Evolutionary conservation across 2,329 filamentous ascomycete genomes (phyloP), one percentile per base, ranked within the genome.

Genomic region (Penicillium sp.): DNA sequence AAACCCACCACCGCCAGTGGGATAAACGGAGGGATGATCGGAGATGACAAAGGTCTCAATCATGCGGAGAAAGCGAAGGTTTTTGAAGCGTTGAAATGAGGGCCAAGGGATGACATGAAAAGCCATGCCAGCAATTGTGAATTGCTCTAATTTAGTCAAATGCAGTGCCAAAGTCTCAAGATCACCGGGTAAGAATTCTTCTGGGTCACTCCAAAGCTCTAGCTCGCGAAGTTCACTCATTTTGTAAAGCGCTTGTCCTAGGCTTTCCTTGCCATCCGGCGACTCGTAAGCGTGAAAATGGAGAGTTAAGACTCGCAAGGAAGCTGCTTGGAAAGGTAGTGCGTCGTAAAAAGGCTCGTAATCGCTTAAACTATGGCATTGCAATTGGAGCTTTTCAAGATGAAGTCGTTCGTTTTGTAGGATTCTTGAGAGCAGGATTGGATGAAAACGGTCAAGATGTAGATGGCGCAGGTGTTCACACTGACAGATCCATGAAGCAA

Each of bases 401-500:
- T 57, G 66, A 26, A 69, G 40, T 7, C 55, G 61, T 5, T 64
- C 61, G 11, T 66, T 62, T n/a, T 53, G 52, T 21, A 72, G 62
- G 2, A 65, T 61, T 28, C 66, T 61, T 11, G 64, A 64, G 18
- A 73, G 61, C 2, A 74, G 57, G 33, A 56, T 18, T 42, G n/a
- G 20, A 21, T 18, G 78, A 68, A 43, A 87, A 75, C 28, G 75
- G 74, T 38, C 69, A 48, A 88, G 71, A 16, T 71, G 74, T 20
- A 88, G 71, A 21, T 76, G 74, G 20, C 71, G 71, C 7, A 88
- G 74, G 3, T 69, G 68, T 18, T 72, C 70, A 64, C 84, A 86
- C n/a, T 74, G 73, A 20, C 75, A 71, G 14, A 86, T 68, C 83
- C 83, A 86, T 4, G 73, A 71, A 42, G 81, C 70, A 24, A 82